Percentiles rank a stretch among this genome's conserved stretches.
phyloP scores from a whole-genome alignment of 225 moss, liverwort and hornwort species.

The Thuidium tamariscinum region DNA sequence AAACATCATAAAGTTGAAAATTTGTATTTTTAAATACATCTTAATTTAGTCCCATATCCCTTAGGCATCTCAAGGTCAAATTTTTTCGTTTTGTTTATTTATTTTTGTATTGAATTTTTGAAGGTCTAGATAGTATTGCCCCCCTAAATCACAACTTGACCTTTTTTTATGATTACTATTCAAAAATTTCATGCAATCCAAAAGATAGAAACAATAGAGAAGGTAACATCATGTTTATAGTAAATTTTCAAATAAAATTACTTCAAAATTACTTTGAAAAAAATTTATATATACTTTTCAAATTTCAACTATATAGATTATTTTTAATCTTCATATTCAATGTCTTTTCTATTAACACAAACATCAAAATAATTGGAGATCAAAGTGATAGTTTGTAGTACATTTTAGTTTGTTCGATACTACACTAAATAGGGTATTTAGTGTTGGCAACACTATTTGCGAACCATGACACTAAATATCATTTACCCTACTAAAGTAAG shows the following conservation, averaged over 20 bases:
- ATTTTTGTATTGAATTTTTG: background rate
- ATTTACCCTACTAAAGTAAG: too few relatives aligned
- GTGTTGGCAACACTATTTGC: too few relatives aligned
- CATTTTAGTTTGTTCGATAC: too few relatives aligned
- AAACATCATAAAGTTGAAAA: background rate
- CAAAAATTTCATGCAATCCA: background rate
- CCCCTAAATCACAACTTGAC: too few relatives aligned
- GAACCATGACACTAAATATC: too few relatives aligned
- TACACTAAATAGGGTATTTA: too few relatives aligned
- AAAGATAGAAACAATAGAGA: fast-evolving
- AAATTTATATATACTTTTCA: background rate
- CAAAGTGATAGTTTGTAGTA: too few relatives aligned
- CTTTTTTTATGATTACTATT: background rate
- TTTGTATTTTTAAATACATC: background rate
- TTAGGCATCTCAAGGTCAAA: background rate
- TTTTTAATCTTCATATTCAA: background rate
- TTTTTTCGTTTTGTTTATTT: background rate
- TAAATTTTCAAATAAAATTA: background rate
- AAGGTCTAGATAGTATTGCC: background rate
- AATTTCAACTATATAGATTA: fast-evolving
- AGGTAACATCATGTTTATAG: background rate
- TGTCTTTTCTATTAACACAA: fast-evolving
- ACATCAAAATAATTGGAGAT: too few relatives aligned
- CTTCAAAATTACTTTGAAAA: background rate
- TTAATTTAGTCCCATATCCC: fast-evolving